A percentile compares a stretch with the other conserved stretches of the same genome.
These are phyloP conservation scores for Eucalyptus leucophloia DNA, from an alignment of 345 rosid genomes.

Conservation along the genomic window DNA sequence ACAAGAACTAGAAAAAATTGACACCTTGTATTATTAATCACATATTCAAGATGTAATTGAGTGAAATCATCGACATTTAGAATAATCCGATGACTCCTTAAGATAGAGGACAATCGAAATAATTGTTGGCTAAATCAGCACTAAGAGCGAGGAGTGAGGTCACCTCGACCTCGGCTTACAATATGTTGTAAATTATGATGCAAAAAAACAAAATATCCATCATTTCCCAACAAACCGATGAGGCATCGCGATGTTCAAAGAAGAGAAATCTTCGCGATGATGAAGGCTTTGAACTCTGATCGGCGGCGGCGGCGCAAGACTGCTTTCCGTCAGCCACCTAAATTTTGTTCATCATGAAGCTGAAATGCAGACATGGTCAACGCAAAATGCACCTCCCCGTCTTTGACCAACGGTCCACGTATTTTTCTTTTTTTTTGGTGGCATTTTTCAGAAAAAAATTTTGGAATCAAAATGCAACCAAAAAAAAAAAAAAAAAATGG, in stretches of 20 bases:
- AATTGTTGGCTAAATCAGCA: not conserved
- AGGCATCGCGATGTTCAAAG: not conserved
- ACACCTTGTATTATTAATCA: not conserved
- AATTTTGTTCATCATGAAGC: not conserved
- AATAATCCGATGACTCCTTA: accelerated
- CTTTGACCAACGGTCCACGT: not conserved
- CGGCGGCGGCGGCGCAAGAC: not conserved
- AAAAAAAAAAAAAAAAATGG: not conserved
- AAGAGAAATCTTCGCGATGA: not conserved
- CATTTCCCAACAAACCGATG: accelerated
- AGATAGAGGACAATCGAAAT: not conserved
- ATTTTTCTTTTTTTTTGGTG: not conserved
- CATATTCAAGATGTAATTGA: not conserved
- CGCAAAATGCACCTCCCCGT: not conserved
- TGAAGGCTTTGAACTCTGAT: not conserved
- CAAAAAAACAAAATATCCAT: not conserved
- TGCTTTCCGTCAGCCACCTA: not conserved
- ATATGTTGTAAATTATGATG: too few relatives aligned
- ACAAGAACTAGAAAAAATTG: too few relatives aligned
- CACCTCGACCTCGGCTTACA: too few relatives aligned
- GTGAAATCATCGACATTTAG: not conserved
- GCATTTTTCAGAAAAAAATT: not conserved
- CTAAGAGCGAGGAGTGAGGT: not conserved
- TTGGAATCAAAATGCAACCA: not conserved
- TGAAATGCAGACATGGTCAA: not conserved